Conservation (phyloP, 768 basidiomycete genomes). For the Obba rivulosa region DNA sequence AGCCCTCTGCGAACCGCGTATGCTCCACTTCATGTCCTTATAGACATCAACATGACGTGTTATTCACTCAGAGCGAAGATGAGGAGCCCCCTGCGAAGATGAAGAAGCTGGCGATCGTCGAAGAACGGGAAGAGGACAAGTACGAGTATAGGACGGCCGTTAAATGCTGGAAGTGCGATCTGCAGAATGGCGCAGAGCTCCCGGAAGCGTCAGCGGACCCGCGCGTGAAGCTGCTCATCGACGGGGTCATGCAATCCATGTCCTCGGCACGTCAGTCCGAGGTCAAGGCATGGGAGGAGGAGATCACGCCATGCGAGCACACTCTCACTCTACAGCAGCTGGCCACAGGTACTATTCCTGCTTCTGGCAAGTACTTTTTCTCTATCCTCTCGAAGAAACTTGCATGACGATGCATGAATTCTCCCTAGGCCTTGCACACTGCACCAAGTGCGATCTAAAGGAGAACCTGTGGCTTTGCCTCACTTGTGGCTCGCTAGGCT, state of each 20-base stretch:
- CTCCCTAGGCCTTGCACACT: conserved; percentile 67
- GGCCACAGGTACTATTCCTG: conserved; percentile 40
- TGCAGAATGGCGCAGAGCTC: conserved; percentile 40
- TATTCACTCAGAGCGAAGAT: conserved; percentile 49
- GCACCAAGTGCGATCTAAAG: conserved; percentile 77
- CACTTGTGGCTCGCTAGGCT: conserved; percentile 84
- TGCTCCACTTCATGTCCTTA: conserved; percentile 20
- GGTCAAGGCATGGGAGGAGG: conserved; percentile 98
- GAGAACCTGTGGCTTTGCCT: conserved; percentile 96
- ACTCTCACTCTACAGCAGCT: conserved; percentile 50
- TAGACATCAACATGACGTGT: no score
- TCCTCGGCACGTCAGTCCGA: conserved; percentile 92
- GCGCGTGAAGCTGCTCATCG: conserved; percentile 52
- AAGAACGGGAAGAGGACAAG: conserved; percentile 85
- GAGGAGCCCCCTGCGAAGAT: conserved; percentile 86
- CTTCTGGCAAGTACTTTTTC: conserved; percentile 40
- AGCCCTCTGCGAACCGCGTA: conserved; percentile 60
- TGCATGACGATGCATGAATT: background rate
- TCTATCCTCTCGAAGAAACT: background rate
- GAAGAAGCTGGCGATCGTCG: conserved; percentile 81
- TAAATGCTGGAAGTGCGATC: conserved; percentile 75
- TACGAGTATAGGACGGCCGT: conserved; percentile 64
- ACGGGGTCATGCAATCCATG: conserved; percentile 71
- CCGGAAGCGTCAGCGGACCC: conserved; percentile 29
- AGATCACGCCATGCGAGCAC: conserved; percentile 84